Base-by-base conservation (phyloP, 2,329 filamentous ascomycete species). In the Alternaria arbusti region DNA sequence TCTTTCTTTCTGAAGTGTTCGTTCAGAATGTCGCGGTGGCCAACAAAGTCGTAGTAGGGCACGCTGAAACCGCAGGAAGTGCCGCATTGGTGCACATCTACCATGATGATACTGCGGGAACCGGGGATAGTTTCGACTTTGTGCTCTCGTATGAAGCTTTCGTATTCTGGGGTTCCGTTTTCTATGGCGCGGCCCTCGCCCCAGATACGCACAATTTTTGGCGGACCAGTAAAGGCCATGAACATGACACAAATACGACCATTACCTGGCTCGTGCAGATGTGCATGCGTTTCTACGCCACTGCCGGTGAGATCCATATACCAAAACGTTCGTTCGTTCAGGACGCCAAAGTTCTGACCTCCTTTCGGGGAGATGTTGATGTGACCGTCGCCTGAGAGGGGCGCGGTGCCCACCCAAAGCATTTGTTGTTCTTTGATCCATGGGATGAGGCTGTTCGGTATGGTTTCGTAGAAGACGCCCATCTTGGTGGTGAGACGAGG, bases 341-440 rank as follows among this genome's bases (percentile, higher is more conserved):
- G 12, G 23, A 84, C 74, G 26, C 82, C 82, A 60, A 83, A 81
- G 28, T 77, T 54, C 7, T 63, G 56, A 6, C 82, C 81, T 58
- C 82, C 82, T 68, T 84, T 84, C 3, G 82, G 82, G 0, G 80
- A 82, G 65, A 83, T 76, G 64, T 84, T 84, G 66, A 84, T 81
- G 69, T 84, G 82, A 22, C 82, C 82, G 5, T 67, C 36, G 22
- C 64, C 67, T 4, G 80, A 77, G 6, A 84, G 77, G 1, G 82
- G 82, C 0, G 82, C 81, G 0, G 81, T 81, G 46, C 77, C 80
- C 10, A 84, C 81, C 72, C 77, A 82, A 49, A 84, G 75, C 73
- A 83, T 77, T 46, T 82, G 78, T 54, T 84, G 82, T n/a, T 78
- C 70, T 1, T 80, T 70, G 58, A 83, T 82, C 82, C 82, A 84